These are phyloP conservation scores for Paraleonurus japonicus DNA, from an alignment of 257 asterid genomes.

Conservation along the genomic window DNA sequence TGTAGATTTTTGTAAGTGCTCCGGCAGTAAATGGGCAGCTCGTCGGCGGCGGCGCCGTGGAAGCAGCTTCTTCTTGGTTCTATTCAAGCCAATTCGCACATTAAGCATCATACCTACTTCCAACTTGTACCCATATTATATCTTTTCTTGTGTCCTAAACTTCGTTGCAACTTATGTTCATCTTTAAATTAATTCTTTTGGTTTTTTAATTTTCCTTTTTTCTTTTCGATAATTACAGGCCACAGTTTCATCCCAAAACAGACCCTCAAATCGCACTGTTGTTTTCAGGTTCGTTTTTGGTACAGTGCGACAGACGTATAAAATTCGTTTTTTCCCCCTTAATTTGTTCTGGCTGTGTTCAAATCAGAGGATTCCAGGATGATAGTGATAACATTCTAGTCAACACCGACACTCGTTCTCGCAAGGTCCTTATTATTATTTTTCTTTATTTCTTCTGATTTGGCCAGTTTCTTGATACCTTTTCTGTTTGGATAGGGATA, in stretches of 20 bases:
- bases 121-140: slow-evolving; percentile 54
- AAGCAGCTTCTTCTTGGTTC: slow-evolving; percentile 83
- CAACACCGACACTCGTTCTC: slow-evolving; percentile 78
- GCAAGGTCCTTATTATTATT: slow-evolving; percentile 52
- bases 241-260: slow-evolving; percentile 60
- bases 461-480: not conserved
- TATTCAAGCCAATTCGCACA: slow-evolving; percentile 71
- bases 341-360: slow-evolving; percentile 15
- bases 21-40: slow-evolving; percentile 44
- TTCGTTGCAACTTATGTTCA: not conserved
- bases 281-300: slow-evolving; percentile 65
- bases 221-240: slow-evolving; percentile 47
- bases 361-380: slow-evolving; percentile 74
- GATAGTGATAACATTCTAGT: slow-evolving; percentile 68
- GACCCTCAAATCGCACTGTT: slow-evolving; percentile 94
- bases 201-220: not conserved
- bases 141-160: not conserved
- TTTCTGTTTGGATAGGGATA: not conserved
- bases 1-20: not conserved
- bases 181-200: not conserved
- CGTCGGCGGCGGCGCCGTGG: slow-evolving; percentile 62
- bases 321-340: not conserved
- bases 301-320: not conserved
- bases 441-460: not conserved
- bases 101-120: slow-evolving; percentile 66